phyloP scores from a whole-genome alignment of 1,284 basidiomycete species.

The Ceratobasidium sp. region DNA sequence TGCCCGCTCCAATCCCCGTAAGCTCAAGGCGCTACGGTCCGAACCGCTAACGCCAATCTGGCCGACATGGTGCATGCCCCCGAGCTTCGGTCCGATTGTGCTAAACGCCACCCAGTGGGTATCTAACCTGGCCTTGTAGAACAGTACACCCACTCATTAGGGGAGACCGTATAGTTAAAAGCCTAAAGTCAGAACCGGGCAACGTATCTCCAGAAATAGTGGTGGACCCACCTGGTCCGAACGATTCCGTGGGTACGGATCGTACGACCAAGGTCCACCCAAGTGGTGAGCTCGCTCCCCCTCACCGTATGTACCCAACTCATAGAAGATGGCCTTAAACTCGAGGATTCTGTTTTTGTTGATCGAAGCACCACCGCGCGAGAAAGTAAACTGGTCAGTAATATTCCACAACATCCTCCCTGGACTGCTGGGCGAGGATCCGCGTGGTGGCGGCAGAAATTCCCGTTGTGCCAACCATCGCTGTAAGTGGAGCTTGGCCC shows the following conservation, averaged over 20 bases:
- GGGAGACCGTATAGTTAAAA: slow-evolving; percentile 13
- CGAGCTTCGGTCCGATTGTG: slow-evolving; percentile 55
- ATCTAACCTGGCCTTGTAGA: background rate
- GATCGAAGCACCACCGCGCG: slow-evolving; percentile 71
- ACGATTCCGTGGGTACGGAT: slow-evolving; percentile 54
- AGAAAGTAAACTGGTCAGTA: slow-evolving; percentile 54
- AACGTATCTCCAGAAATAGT: background rate
- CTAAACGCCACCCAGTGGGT: slow-evolving; percentile 48
- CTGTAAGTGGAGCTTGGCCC: background rate
- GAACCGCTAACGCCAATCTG: slow-evolving; percentile 50
- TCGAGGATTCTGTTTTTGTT: slow-evolving; percentile 69
- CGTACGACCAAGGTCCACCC: slow-evolving; percentile 55
- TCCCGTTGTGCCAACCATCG: background rate
- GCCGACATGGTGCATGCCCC: slow-evolving; percentile 61
- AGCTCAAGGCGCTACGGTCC: background rate
- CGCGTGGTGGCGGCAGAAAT: slow-evolving; percentile 4
- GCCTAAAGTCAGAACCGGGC: background rate
- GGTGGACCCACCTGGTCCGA: slow-evolving; percentile 45
- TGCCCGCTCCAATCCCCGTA: background rate
- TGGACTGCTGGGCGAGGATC: slow-evolving; percentile 12
- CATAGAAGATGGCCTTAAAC: slow-evolving; percentile 64
- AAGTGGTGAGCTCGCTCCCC: slow-evolving; percentile 51
- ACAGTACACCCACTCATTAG: slow-evolving; percentile 9
- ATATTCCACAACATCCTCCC: slow-evolving; percentile 4
- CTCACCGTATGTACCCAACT: background rate